Conservation (phyloP, 805 yeast genomes). For the Wickerhamiella kurtzmanii region DNA sequence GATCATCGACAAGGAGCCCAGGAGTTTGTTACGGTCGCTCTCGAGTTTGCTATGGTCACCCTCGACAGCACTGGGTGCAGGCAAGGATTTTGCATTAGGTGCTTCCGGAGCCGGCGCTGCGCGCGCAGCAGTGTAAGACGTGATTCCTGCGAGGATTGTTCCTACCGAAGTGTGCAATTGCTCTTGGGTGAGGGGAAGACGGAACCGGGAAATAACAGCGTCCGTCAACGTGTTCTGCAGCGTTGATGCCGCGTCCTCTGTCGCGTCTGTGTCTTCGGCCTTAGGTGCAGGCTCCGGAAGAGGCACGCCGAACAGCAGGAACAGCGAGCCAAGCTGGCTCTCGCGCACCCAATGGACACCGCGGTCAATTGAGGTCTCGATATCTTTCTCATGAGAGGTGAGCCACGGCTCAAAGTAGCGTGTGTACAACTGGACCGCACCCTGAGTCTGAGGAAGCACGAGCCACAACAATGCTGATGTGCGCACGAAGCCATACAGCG, state of each 20-base stretch:
- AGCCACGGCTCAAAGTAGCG: slow-evolving; percentile 30
- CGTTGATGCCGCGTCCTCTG: background rate
- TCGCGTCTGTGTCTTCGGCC: slow-evolving; percentile 3
- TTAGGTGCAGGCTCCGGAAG: slow-evolving; percentile 6
- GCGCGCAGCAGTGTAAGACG: background rate
- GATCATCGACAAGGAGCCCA: background rate
- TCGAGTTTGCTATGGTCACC: too few relatives aligned
- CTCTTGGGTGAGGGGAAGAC: slow-evolving; percentile 18
- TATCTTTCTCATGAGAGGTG: slow-evolving; percentile 23
- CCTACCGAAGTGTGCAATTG: background rate
- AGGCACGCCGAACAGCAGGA: slow-evolving; percentile 14
- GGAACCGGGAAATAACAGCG: slow-evolving; percentile 20
- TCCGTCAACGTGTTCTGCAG: slow-evolving; percentile 7
- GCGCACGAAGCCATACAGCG: slow-evolving; percentile 40
- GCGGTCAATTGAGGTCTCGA: slow-evolving; percentile 23
- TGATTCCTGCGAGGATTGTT: background rate
- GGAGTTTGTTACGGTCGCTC: background rate
- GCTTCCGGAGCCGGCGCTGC: too few relatives aligned
- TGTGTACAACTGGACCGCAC: slow-evolving; percentile 32
- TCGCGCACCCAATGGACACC: slow-evolving; percentile 9
- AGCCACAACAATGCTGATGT: slow-evolving; percentile 47
- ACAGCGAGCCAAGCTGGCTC: slow-evolving; percentile 6
- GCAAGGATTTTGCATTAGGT: too few relatives aligned
- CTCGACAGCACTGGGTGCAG: too few relatives aligned
- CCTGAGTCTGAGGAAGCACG: slow-evolving; percentile 38